phyloP scores from a whole-genome alignment of 2,329 filamentous ascomycete species.

The Tolypocladium capitatum region DNA sequence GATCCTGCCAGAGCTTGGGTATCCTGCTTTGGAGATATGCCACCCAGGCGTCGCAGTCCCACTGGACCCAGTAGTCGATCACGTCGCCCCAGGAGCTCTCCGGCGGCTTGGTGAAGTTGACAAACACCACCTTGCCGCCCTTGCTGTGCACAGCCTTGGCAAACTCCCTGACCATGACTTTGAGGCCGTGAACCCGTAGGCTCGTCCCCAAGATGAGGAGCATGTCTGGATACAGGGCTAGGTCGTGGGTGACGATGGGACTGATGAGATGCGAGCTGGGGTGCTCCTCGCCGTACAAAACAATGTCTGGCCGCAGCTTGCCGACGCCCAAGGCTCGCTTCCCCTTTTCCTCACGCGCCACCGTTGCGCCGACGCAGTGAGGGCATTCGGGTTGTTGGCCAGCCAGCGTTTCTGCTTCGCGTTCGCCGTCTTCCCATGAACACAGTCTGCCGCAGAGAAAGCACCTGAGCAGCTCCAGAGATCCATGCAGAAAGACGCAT shows the following conservation, averaged over 20 bases:
- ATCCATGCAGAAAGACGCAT: constrained; percentile 60
- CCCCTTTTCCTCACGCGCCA: constrained; percentile 48
- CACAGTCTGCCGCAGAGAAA: constrained; percentile 45
- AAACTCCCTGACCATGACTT: constrained; percentile 58
- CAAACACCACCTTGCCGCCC: constrained; percentile 57
- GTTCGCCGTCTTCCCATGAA: constrained; percentile 44
- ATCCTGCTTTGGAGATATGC: constrained; percentile 45
- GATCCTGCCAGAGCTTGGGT: constrained; percentile 45
- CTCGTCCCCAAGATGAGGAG: constrained; percentile 60
- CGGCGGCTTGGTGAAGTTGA: constrained; percentile 59
- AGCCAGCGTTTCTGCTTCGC: constrained; percentile 42
- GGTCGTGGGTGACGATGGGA: constrained; percentile 54
- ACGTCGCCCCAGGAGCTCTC: constrained; percentile 61
- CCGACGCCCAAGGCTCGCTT: constrained; percentile 56
- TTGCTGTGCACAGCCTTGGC: constrained; percentile 56
- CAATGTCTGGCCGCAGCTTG: constrained; percentile 57
- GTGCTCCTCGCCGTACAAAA: constrained; percentile 62
- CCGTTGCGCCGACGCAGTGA: constrained; percentile 48
- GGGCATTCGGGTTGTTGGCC: constrained; percentile 57
- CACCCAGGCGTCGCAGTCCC: constrained; percentile 66
- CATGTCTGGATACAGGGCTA: constrained; percentile 50
- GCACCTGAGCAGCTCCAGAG: constrained; percentile 51
- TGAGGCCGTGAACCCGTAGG: constrained; percentile 56
- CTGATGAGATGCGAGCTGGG: constrained; percentile 55
- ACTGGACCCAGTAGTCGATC: constrained; percentile 62